These are phyloP conservation scores for Wallemia hederae DNA, from an alignment of 1,284 basidiomycete genomes.

Conservation along the genomic window DNA sequence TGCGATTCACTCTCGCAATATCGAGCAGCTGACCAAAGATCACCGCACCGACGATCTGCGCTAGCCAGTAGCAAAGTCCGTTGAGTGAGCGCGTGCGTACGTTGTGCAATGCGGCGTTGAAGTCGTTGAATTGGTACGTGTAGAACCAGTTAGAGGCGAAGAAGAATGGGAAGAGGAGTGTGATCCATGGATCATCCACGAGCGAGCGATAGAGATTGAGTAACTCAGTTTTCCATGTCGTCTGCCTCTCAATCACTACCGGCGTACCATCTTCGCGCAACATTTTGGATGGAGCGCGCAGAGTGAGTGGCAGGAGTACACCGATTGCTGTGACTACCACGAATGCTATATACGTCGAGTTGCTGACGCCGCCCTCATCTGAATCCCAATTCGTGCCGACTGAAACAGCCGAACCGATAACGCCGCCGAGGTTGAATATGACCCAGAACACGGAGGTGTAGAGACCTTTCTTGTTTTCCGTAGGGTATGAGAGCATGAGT, in stretches of 20 bases:
- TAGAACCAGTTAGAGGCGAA: constrained; percentile 9
- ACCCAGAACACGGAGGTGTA: constrained; percentile 17
- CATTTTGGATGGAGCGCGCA: constrained; percentile 5
- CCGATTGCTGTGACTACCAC: constrained; percentile 7
- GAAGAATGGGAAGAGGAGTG: constrained; percentile 11
- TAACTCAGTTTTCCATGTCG: constrained; percentile 10
- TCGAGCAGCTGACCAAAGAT: neutral
- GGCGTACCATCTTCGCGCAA: constrained; percentile 9
- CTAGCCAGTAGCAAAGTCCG: constrained; percentile 15
- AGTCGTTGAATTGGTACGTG: constrained; percentile 5
- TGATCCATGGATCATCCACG: constrained; percentile 7
- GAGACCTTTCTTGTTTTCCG: constrained; percentile 19
- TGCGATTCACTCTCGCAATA: neutral
- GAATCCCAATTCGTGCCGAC: constrained; percentile 14
- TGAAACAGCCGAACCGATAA: constrained; percentile 20
- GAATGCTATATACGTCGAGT: constrained; percentile 6
- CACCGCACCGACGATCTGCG: constrained; percentile 3
- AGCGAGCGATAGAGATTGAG: constrained; percentile 7
- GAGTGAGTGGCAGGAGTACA: constrained; percentile 2
- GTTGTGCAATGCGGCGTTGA: constrained; percentile 11
- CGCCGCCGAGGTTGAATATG: constrained; percentile 18
- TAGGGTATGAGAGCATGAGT: constrained; percentile 21
- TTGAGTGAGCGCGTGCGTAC: constrained; percentile 12
- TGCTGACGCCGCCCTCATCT: neutral
- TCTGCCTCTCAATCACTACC: constrained; percentile 9